phyloP scores from a whole-genome alignment of 139 green algal genomes.

The Coccomyxa sp. region DNA sequence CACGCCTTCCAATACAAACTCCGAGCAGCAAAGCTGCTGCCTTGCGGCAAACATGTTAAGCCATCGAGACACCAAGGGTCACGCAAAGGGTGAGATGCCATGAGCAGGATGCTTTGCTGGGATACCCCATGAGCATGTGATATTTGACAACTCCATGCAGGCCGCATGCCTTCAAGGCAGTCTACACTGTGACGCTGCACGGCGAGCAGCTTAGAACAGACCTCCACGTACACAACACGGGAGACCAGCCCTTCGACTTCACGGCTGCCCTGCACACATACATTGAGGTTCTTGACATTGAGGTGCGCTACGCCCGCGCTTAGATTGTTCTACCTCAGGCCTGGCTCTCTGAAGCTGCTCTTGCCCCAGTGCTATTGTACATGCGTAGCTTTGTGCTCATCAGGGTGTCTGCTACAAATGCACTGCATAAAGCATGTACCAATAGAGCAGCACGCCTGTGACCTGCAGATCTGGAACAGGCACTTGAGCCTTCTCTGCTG shows the following conservation, averaged over 20 bases:
- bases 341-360: too few species aligned
- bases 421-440: too few species aligned
- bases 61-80: not conserved
- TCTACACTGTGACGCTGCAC: slow-evolving; percentile 76
- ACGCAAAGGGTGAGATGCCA: too few species aligned
- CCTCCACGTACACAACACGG: slow-evolving; percentile 85
- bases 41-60: not conserved
- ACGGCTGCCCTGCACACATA: slow-evolving; percentile 95
- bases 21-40: not conserved
- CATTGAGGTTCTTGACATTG: slow-evolving; percentile 82
- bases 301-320: slow-evolving; percentile 43
- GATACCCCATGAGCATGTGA: too few species aligned
- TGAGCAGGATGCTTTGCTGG: not conserved
- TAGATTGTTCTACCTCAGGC: too few species aligned
- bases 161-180: slow-evolving; percentile 76
- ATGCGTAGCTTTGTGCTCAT: too few species aligned
- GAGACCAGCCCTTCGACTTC: slow-evolving; percentile 82
- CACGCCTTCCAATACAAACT: too few species aligned
- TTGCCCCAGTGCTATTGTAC: too few species aligned
- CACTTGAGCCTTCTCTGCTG: too few species aligned
- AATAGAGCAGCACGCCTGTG: too few species aligned
- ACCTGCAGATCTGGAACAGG: too few species aligned
- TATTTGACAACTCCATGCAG: slow-evolving; percentile 10
- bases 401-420: too few species aligned
- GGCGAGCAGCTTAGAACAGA: slow-evolving; percentile 75